Evolutionary conservation across 805 yeast species (phyloP), one percentile per base, ranked within the genome.

Genomic region (baker's yeast (Saccharomyces cerevisiae)): DNA sequence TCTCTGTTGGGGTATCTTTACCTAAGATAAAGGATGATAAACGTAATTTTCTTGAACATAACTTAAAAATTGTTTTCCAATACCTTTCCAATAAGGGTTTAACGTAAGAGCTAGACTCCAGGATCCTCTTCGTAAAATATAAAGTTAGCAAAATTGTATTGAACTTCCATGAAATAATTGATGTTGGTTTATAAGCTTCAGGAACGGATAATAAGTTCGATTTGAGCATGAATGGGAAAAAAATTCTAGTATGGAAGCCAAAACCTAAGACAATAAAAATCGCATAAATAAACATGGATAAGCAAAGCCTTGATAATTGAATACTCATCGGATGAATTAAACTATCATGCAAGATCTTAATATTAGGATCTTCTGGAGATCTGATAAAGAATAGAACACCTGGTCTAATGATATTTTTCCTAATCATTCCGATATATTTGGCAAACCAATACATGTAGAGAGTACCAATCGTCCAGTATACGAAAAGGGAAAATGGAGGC

Each of bases 341-440:
- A 0, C 96, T 94, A 66, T 91, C 96, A 59, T 89, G 92, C 46
- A 92, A 78, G 11, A 94, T 79, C 59, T 92, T 82, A 48, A 89
- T 84, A 61, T 88, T 86, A 43, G 96, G 96, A 66, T 94, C 97
- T 61, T 90, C 97, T 4, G 97, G 96, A 24, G 96, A 89, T 61
- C 96, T 79, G 56, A 94, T 87, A 72, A 94, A 94, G 68, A 83
- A 94, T 49, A 94, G 74, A 8, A 89, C 96, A 11, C 99, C 99
- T 0, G 87, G 85, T 53, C 99, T 79, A 55, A 92, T 76, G 43
- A 89, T 82, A 55, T 75, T 71, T 48, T 79, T 73, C 57, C 99
- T 77, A 22, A 84, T 78, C 90, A 90, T 85, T 21, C 95, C 87
- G 30, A 92, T 90, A 70, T 82, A 92, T 50, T 86, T 73, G 0